phyloP scores from a whole-genome alignment of 768 basidiomycete species.

The Suillus luteus region DNA sequence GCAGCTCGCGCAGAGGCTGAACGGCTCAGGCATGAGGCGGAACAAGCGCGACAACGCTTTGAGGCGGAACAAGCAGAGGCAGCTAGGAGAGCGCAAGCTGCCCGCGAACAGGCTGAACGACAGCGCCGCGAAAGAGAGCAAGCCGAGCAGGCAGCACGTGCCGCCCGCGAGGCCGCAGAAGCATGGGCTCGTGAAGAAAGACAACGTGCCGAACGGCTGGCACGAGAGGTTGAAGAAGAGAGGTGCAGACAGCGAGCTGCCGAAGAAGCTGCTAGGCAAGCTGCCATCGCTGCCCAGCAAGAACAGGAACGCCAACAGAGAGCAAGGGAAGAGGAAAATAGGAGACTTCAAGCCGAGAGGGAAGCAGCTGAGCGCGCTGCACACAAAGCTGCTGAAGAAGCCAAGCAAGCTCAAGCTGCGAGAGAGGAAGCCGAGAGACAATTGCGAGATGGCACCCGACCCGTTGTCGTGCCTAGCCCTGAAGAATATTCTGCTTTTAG shows the following conservation, averaged over 20 bases:
- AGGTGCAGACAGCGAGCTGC: slow-evolving; percentile 18
- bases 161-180: slow-evolving; percentile 27
- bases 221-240: slow-evolving; percentile 25
- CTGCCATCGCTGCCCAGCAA: slow-evolving; percentile 26
- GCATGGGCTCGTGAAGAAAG: slow-evolving; percentile 28
- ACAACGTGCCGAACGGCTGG: slow-evolving; percentile 21
- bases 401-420: slow-evolving; percentile 24
- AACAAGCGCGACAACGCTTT: not conserved
- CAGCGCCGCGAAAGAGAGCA: slow-evolving; percentile 24
- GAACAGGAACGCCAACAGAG: slow-evolving; percentile 27
- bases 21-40: slow-evolving; percentile 14
- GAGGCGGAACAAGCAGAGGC: slow-evolving; percentile 4
- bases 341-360: slow-evolving; percentile 14
- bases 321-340: slow-evolving; percentile 18
- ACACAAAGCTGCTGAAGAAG: slow-evolving; percentile 24
- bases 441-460: slow-evolving; percentile 17
- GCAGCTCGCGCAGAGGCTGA: slow-evolving; percentile 27
- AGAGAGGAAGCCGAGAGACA: slow-evolving; percentile 19
- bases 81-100: slow-evolving; percentile 24
- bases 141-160: slow-evolving; percentile 25
- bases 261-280: slow-evolving; percentile 26
- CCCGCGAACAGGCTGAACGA: slow-evolving; percentile 26
- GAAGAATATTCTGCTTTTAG: slow-evolving; percentile 16
- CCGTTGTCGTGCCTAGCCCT: slow-evolving; percentile 18
- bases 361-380: slow-evolving; percentile 29